Conservation (phyloP, 129 eudicot species). For the Flaveria brownii region DNA sequence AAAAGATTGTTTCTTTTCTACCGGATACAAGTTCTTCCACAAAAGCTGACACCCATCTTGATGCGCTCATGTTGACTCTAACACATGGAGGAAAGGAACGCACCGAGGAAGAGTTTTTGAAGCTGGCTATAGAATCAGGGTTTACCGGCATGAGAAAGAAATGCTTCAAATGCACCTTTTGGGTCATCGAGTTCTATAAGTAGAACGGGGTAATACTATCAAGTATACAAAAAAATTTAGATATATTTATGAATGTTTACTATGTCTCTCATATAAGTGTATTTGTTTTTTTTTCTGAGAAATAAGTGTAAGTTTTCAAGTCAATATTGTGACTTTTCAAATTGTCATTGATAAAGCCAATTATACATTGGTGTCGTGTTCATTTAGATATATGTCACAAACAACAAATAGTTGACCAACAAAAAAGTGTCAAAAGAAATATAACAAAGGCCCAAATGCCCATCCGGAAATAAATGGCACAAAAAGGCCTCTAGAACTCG, state of each 20-base stretch:
- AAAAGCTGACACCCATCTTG: not conserved
- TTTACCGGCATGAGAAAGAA: not conserved
- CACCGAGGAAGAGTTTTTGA: not conserved
- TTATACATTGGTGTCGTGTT: too few relatives aligned
- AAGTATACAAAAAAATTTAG: too few relatives aligned
- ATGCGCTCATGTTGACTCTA: not conserved
- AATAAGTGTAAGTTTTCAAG: not conserved
- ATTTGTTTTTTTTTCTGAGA: too few relatives aligned
- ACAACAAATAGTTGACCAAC: too few relatives aligned
- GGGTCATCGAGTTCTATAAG: slow-evolving; percentile 1
- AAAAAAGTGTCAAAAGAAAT: too few relatives aligned
- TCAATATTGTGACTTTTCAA: too few relatives aligned
- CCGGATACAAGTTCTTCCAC: not conserved
- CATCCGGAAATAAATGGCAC: too few relatives aligned
- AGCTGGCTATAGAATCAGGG: not conserved
- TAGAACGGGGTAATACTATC: not conserved
- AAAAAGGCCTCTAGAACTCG: too few relatives aligned
- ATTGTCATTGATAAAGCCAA: too few relatives aligned
- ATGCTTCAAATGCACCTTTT: not conserved
- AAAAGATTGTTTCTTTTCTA: not conserved
- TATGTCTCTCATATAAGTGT: not conserved
- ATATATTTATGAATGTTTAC: not conserved
- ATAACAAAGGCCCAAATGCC: too few relatives aligned
- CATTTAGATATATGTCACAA: too few relatives aligned
- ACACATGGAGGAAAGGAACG: slow-evolving; percentile 9